Evolutionary conservation across 2,329 filamentous ascomycete genomes (phyloP).

Genomic region (Pseudogymnoascus sp.): DNA sequence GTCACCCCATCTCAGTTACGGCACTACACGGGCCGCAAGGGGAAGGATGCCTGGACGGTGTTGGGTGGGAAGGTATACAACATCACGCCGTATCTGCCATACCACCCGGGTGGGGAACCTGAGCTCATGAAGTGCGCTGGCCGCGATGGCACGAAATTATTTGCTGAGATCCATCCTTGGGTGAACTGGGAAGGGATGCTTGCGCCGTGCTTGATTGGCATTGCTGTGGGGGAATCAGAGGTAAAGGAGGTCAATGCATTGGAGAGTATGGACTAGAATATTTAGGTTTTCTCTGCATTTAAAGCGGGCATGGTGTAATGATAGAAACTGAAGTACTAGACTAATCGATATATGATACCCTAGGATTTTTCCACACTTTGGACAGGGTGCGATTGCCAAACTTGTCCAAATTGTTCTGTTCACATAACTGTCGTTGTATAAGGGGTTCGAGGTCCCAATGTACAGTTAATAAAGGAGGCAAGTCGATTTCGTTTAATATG

Average conservation of each 20-base stretch:
- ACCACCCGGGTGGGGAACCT: slow-evolving; percentile 79
- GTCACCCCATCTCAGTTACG: slow-evolving; percentile 79
- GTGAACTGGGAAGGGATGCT: slow-evolving; percentile 68
- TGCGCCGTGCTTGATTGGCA: slow-evolving; percentile 53
- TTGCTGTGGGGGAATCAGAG: slow-evolving; percentile 44
- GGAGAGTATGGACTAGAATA: slow-evolving; percentile 53
- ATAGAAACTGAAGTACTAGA: not conserved
- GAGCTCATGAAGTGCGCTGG: slow-evolving; percentile 61
- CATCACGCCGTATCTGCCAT: slow-evolving; percentile 79
- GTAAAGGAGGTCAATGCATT: slow-evolving; percentile 34
- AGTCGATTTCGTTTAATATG: not conserved
- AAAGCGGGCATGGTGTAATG: slow-evolving; percentile 1
- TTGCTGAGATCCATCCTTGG: slow-evolving; percentile 63
- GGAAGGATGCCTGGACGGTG: slow-evolving; percentile 82
- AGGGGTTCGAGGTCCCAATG: no score
- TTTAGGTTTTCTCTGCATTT: slow-evolving; percentile 1
- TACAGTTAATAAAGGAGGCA: no score
- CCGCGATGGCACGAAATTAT: slow-evolving; percentile 54
- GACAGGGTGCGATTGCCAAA: not conserved
- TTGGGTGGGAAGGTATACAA: slow-evolving; percentile 92
- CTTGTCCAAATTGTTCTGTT: not conserved
- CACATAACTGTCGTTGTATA: not conserved
- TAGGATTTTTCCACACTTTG: not conserved
- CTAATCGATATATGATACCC: slow-evolving; percentile 11
- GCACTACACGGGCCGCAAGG: slow-evolving; percentile 71